These are phyloP conservation scores for Leishmania aethiopica DNA, from an alignment of 208 protist genomes.

Conservation along the genomic window DNA sequence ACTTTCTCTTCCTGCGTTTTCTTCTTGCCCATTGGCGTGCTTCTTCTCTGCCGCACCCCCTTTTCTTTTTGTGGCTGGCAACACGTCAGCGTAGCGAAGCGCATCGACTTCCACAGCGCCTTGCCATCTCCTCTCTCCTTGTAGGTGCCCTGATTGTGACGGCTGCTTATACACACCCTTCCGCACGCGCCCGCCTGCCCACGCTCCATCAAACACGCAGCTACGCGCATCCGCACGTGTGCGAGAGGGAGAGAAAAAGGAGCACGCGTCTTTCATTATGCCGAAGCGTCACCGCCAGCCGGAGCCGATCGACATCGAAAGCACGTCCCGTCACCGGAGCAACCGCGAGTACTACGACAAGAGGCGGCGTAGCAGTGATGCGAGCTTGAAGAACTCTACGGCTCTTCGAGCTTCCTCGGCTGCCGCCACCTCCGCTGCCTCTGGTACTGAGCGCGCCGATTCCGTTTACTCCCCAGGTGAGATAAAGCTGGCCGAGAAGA, in stretches of 20 bases:
- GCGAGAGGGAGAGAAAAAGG: background rate
- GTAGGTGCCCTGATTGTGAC: background rate
- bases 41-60: background rate
- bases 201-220: background rate
- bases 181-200: background rate
- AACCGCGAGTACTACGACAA: background rate
- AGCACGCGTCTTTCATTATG: constrained; percentile 30
- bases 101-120: background rate
- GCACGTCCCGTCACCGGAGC: constrained; percentile 12
- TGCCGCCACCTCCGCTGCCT: background rate
- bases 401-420: background rate
- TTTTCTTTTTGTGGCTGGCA: background rate
- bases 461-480: constrained; percentile 28
- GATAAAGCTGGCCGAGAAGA: constrained; percentile 21
- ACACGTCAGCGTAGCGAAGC: background rate
- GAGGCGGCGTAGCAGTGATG: background rate
- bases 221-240: background rate
- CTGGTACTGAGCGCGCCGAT: background rate
- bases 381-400: background rate
- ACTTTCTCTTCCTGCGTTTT: background rate
- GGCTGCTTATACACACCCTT: background rate
- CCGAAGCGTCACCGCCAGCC: constrained; percentile 82
- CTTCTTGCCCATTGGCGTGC: background rate
- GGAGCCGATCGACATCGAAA: constrained; percentile 48
- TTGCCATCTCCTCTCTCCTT: background rate